Base-by-base conservation (phyloP, 306 rosid genomes). In the Rubus parviflorus region DNA sequence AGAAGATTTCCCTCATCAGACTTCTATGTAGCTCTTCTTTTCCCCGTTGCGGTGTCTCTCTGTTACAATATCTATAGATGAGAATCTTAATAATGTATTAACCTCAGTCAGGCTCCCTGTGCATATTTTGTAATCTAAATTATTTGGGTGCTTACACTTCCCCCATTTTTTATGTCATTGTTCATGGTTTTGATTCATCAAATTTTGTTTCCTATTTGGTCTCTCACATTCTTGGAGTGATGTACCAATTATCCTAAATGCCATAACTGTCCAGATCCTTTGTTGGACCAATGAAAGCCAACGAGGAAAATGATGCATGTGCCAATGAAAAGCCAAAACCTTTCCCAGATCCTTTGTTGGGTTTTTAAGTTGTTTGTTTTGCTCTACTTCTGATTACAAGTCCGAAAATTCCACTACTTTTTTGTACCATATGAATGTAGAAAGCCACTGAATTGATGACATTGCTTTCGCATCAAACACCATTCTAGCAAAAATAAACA, bases 101-200 rank as follows among this genome's bases (percentile, higher is more conserved):
- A 57, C 42, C 72, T 42, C 52, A 51, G 71, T n/a, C 75, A 35
- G 52, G 17, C 51, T 49, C 41, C 40, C 45, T 38, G 53, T 52
- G 73, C 84, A 57, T 71, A 46, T 62, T 68, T 75, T 79, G 73
- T 79, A 51, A 46, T 35, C 53, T 51, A 41, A 54, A 41, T 66
- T 23, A 66, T 47, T 41, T 15, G 57, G 68, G 52, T n/a, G 48
- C 16, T 57, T 51, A 14, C 53, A 23, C 56, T 38, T 6, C 8
- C 14, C 17, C 37, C 40, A 17, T 37, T 62, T 5, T 25, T 66
- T 45, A 30, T 25, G 70, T 45, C 70, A 30, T 19, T 62, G 9
- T 35, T 75, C 48, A 14, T 12, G 12, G 15, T 57, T 58, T 74
- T 56, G 22, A 9, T 74, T 58, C 8, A 14, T 41, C 2, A 20